Percentiles rank a stretch among this genome's conserved stretches.
Evolutionary conservation across 2,329 filamentous ascomycete species (phyloP).

Genomic region (Ampelomyces quisqualis): DNA sequence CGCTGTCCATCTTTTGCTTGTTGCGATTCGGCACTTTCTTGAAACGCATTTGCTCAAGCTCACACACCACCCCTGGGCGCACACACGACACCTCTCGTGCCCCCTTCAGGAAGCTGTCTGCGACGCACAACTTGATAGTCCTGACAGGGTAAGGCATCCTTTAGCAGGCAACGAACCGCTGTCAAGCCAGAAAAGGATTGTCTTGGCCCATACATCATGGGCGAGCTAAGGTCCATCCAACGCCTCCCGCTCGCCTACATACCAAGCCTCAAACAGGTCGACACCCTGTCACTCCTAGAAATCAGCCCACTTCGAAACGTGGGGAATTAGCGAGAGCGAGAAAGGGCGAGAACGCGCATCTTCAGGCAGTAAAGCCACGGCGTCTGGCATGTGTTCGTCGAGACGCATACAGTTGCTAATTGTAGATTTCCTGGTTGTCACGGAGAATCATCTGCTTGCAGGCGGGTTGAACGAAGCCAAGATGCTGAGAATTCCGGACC

Average conservation of each 20-base stretch:
- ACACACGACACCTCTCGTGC: neutral
- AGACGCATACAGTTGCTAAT: conserved; percentile 5
- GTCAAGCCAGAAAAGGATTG: too few relatives aligned
- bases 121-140: neutral
- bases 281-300: conserved; percentile 5
- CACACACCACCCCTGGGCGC: conserved; percentile 3
- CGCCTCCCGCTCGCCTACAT: conserved; percentile 8
- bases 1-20: neutral
- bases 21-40: neutral
- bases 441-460: conserved; percentile 1
- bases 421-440: too few relatives aligned
- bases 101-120: neutral
- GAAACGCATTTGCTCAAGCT: conserved; percentile 3
- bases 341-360: neutral
- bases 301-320: conserved; percentile 19
- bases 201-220: too few relatives aligned
- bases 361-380: conserved; percentile 10
- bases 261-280: conserved; percentile 9
- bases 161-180: neutral
- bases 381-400: conserved; percentile 13
- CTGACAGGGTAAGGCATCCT: neutral
- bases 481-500: neutral
- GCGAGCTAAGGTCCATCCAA: conserved; percentile 8
- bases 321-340: conserved; percentile 2
- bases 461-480: neutral